phyloP scores from a whole-genome alignment of 768 basidiomycete genomes.

The Boletus fagicola region DNA sequence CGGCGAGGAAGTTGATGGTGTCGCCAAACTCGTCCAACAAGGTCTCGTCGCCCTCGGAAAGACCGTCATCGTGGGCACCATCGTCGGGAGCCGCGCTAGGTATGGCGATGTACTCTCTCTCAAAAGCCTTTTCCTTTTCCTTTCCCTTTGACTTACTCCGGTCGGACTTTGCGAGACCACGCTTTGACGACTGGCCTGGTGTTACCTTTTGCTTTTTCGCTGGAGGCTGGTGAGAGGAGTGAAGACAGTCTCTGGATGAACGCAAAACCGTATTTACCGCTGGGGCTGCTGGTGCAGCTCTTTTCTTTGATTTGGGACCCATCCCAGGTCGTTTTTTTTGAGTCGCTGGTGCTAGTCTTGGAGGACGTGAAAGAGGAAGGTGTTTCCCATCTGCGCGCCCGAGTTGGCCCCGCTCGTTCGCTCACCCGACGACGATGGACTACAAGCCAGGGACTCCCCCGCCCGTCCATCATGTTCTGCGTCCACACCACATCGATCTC shows the following conservation, averaged over 20 bases:
- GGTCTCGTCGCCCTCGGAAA: conserved; percentile 70
- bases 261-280: conserved; percentile 24
- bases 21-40: conserved; percentile 62
- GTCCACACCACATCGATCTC: conserved; percentile 75
- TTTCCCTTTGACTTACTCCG: conserved; percentile 48
- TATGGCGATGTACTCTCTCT: conserved; percentile 61
- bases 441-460: conserved; percentile 46
- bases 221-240: conserved; percentile 32
- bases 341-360: neutral
- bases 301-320: conserved; percentile 33
- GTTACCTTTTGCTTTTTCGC: conserved; percentile 64
- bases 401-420: neutral
- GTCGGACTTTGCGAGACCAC: conserved; percentile 17
- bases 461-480: conserved; percentile 63
- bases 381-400: conserved; percentile 13
- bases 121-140: conserved; percentile 59
- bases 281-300: conserved; percentile 30
- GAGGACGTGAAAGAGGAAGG: conserved; percentile 21
- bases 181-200: conserved; percentile 23
- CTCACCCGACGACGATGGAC: conserved; percentile 19
- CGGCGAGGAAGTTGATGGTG: conserved; percentile 63
- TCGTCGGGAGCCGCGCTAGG: conserved; percentile 35
- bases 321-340: conserved; percentile 15
- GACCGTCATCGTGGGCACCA: conserved; percentile 34
- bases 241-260: neutral